Percentiles rank a stretch among this genome's conserved stretches.
phyloP scores from a whole-genome alignment of 352 stramenopile genomes.

The Phytophthora pinifolia region DNA sequence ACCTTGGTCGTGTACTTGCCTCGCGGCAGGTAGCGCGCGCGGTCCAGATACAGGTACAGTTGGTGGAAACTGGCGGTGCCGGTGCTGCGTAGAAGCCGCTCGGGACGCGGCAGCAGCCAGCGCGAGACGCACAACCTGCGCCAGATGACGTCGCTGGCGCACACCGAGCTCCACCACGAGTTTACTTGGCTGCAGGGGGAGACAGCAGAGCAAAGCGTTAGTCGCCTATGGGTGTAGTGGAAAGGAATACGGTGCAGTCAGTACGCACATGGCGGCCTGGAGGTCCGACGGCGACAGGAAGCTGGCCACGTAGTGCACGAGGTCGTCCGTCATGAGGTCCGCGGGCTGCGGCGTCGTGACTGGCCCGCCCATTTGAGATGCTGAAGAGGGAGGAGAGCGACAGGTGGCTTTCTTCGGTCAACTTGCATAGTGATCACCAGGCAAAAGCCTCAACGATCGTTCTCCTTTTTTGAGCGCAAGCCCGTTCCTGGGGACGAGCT shows the following conservation, averaged over 20 bases:
- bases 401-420: too few relatives aligned
- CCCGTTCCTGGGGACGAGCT: conserved; percentile 28
- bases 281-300: conserved; percentile 62
- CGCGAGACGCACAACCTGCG: conserved; percentile 43
- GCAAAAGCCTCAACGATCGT: too few relatives aligned
- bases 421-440: conserved; percentile 22
- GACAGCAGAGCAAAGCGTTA: background rate
- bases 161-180: conserved; percentile 49
- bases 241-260: background rate
- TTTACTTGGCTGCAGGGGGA: conserved; percentile 45
- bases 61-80: conserved; percentile 54
- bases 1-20: conserved; percentile 72
- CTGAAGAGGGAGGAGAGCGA: conserved; percentile 13
- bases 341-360: background rate
- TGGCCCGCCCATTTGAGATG: conserved; percentile 3
- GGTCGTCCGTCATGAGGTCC: conserved; percentile 42
- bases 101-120: conserved; percentile 50
- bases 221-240: background rate
- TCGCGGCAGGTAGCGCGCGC: conserved; percentile 51
- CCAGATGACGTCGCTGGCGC: conserved; percentile 55
- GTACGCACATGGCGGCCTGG: conserved; percentile 45
- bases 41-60: conserved; percentile 64
- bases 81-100: conserved; percentile 44
- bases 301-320: conserved; percentile 53
- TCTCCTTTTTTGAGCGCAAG: background rate